A percentile compares a stretch with the other conserved stretches of the same genome.
Conservation (phyloP, 352 stramenopile genomes). For the Pythium guiyangense region DNA sequence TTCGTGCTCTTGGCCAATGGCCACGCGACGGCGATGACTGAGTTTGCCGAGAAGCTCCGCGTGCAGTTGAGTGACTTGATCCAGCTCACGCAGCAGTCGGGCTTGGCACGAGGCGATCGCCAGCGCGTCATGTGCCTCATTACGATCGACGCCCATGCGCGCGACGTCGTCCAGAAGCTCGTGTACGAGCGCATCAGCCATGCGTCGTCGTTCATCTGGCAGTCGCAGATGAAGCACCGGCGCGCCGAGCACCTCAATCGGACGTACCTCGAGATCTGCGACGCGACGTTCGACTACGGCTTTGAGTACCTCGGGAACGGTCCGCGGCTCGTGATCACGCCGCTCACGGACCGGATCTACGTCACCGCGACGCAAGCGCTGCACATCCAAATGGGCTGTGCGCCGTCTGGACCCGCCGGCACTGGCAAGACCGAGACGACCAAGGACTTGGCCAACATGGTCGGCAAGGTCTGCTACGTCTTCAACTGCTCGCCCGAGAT, state of each 20-base stretch:
- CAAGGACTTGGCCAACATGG: conserved; percentile 91
- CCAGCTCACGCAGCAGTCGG: conserved; percentile 72
- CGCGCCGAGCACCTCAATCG: conserved; percentile 36
- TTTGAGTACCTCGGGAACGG: conserved; percentile 96
- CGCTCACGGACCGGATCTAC: conserved; percentile 94
- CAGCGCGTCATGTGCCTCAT: conserved; percentile 94
- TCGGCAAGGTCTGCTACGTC: conserved; percentile 93
- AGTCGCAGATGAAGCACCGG: conserved; percentile 91
- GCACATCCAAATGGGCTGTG: conserved; percentile 95
- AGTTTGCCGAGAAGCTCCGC: conserved; percentile 81
- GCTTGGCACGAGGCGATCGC: conserved; percentile 83
- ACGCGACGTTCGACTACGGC: conserved; percentile 91
- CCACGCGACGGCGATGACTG: conserved; percentile 76
- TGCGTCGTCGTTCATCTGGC: conserved; percentile 87
- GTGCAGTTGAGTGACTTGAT: conserved; percentile 93
- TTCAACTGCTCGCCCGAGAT: conserved; percentile 96
- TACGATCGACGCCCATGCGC: conserved; percentile 91
- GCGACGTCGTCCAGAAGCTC: conserved; percentile 91
- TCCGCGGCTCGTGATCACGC: conserved; percentile 91
- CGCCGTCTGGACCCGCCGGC: conserved; percentile 83
- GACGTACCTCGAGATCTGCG: conserved; percentile 85
- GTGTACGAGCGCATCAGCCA: conserved; percentile 79
- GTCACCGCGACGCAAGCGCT: conserved; percentile 93
- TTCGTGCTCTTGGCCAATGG: conserved; percentile 67
- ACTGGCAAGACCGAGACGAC: conserved; percentile 96